Base-by-base conservation (phyloP, 2,329 filamentous ascomycete genomes). In the Fusarium anguioides region DNA sequence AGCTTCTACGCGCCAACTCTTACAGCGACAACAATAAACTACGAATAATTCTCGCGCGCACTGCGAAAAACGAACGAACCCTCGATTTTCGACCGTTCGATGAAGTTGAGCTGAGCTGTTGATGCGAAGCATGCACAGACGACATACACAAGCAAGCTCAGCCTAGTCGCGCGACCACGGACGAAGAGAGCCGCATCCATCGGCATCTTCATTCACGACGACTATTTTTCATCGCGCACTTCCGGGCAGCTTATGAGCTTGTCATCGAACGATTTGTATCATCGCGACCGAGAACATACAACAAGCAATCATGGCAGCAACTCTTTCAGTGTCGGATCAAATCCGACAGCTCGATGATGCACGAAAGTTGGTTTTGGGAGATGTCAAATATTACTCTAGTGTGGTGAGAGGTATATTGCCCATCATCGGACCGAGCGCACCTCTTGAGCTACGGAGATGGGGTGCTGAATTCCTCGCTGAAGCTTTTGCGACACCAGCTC, bases 401-500 rank as follows among this genome's bases (percentile, higher is more conserved):
- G 95, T 99, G 76, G 90, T 99, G 66, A 92, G 93, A 75, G 94
- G 93, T 45, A 93, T 98, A 66, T 83, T 98, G n/a, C 94, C 94
- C 55, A 94, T 98, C 74, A 92, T 97, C 78, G 89, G 90, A 62
- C 87, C 91, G 49, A 84, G 86, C 68, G 86, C 92, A 66, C 86
- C 88, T 63, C 81, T 97, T 56, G 93, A 97, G 79, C 83, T 98
- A 74, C 91, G 94, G 79, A 85, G 94, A 90, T 99, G 96, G 96
- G 96, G 95, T 24, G 91, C 94, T 66, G 94, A 97, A 64, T 99
- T 99, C 76, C 84, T 99, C 40, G 94, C 95, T 56, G 96, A 99
- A 82, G 94, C 94, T 4, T 98, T 99, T 81, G 91, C 96, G 57
- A 96, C 93, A 61, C 96, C 96, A n/a, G 88, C 91, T 21, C 84